Evolutionary conservation across 108 stramenopile genomes (phyloP), one percentile per base, ranked within the genome.

Genomic region (Discostella stelligeroides): DNA sequence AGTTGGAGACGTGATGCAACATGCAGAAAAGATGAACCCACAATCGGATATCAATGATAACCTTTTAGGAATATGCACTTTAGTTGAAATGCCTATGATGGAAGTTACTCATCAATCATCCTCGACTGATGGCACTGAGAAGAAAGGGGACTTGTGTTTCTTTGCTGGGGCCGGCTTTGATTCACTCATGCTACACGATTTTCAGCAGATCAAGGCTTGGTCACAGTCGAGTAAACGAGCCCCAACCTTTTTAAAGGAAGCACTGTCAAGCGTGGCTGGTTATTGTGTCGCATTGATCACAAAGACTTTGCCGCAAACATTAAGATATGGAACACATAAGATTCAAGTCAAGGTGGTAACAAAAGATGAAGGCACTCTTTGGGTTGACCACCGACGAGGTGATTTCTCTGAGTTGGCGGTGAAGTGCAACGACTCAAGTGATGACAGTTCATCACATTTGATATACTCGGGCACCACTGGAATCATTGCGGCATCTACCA

Each of bases 161-260:
- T 86, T 91, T 74, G 90, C 87, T 23, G 90, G 90, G 27, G 59
- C 78, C 13, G 90, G 90, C 12, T 88, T 85, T 60, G 90, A 91
- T 46, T 84, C 84, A 0, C 60, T 91, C 34, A 76, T 91, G 74
- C 68, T 88, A 28, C 70, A 88, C 45, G 90, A 91, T 60, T 91
- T 84, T 62, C 76, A 86, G 54, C 63, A 81, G 20, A 49, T 88
- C 43, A 84, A 86, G 68, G 75, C 80, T 20, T 86, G 85, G 85
- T 64, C 79, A 11, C 42, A 24, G 40, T 34, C 58, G n/a, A 62
- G 73, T 3, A 34, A 65, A 23, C 20, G 29, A 28, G 23, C 43
- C 43, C 60, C 70, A 1, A 6, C 49, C 20, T 74, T 81, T 65
- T 46, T 82, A 0, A 82, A 66, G 24, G 58, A 80, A 17, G 60